Evolutionary conservation across 495 filamentous ascomycete species (phyloP).

Genomic region (Endocarpon pusillum): DNA sequence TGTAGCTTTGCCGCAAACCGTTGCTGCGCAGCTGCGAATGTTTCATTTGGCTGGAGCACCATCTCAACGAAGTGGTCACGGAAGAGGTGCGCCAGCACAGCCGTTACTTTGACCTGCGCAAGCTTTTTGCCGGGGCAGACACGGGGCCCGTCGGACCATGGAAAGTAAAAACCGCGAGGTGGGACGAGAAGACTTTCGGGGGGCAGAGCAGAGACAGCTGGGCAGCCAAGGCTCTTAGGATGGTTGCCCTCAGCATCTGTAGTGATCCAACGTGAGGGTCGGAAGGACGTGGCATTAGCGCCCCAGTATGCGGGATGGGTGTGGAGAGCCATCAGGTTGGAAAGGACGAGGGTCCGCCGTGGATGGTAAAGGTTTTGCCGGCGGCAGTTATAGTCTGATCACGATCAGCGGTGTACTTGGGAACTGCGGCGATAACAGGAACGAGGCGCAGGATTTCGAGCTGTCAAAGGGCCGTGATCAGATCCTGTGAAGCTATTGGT

Average conservation of each 20-base stretch:
- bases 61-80: too few species aligned
- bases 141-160: conserved; percentile 30
- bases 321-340: neutral
- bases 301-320: neutral
- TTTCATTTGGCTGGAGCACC: too few species aligned
- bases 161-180: conserved; percentile 21
- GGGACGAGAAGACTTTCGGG: conserved; percentile 14
- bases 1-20: too few species aligned
- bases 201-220: conserved; percentile 11
- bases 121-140: conserved; percentile 35
- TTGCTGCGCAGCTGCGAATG: too few species aligned
- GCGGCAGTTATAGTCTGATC: neutral
- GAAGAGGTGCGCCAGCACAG: conserved; percentile 26
- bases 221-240: too few species aligned
- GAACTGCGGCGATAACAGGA: neutral
- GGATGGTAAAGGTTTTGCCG: too few species aligned
- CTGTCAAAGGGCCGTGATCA: too few species aligned
- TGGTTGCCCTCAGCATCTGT: too few species aligned
- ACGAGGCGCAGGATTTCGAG: neutral
- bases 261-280: neutral
- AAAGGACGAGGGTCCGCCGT: neutral
- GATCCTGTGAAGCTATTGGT: too few species aligned
- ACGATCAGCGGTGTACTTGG: neutral
- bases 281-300: neutral
- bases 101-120: conserved; percentile 35